Evolutionary conservation across 1,284 basidiomycete species (phyloP), one percentile per base, ranked within the genome.

Genomic region (Pterulicium gracile): DNA sequence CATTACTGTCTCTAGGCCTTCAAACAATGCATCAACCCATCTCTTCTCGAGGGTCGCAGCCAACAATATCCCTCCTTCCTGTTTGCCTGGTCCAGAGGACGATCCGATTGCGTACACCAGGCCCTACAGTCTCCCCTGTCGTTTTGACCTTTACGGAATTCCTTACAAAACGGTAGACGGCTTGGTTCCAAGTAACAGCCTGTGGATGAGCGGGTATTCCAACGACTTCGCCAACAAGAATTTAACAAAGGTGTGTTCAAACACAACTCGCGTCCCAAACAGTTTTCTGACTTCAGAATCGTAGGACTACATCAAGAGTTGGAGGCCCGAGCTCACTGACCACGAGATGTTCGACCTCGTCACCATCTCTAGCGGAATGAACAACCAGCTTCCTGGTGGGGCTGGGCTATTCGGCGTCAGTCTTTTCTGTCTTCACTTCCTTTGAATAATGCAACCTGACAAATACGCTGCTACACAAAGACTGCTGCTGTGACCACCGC

Each of bases 401-500:
- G 39, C 39, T 10, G 39, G 18, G 10, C 27, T n/a, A 10, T 7
- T 32, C n/a, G 27, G 7, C 7, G 27, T 32, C 7, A 32, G 27
- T 32, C n/a, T n/a, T n/a, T n/a, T n/a, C n/a, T n/a, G n/a, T n/a
- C n/a, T n/a, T n/a, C n/a, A n/a, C n/a, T n/a, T n/a, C n/a, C n/a
- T n/a, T n/a, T n/a, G n/a, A n/a, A n/a, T n/a, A n/a, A n/a, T n/a
- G n/a, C n/a, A n/a, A n/a, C n/a, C n/a, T n/a, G n/a, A n/a, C n/a
- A n/a, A n/a, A n/a, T n/a, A n/a, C n/a, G n/a, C n/a, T n/a, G 27
- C n/a, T 32, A 7, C n/a, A n/a, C n/a, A n/a, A n/a, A 32, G 27
- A n/a, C 10, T 7, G 10, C 27, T 7, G n/a, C n/a, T 7, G n/a
- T 32, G 27, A 10, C 10, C 10, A 32, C n/a, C 51, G 49, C 49